A percentile compares a stretch with the other conserved stretches of the same genome.
These are phyloP conservation scores for Eutrema japonicum DNA, from an alignment of 345 rosid genomes.

Conservation along the genomic window DNA sequence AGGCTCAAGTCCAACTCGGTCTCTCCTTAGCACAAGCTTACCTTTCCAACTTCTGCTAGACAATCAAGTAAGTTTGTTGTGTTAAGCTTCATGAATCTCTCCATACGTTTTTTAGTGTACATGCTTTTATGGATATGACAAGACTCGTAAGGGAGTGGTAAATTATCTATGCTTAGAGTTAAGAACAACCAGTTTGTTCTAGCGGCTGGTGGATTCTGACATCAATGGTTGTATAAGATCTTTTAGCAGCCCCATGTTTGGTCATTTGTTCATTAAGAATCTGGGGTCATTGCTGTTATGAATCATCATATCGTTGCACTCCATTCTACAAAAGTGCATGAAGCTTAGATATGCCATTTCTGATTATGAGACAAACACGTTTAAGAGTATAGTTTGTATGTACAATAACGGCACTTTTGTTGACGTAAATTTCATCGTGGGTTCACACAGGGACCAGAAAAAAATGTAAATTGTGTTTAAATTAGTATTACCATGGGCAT, in stretches of 20 bases:
- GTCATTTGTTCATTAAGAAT: not conserved
- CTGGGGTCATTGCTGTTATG: not conserved
- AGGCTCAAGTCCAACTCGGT: conserved; percentile 72
- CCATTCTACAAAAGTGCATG: not conserved
- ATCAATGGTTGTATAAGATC: not conserved
- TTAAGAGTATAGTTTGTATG: not conserved
- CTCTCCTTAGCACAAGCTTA: conserved; percentile 73
- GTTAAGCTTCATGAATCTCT: not conserved
- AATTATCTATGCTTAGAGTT: not conserved
- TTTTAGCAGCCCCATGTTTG: not conserved
- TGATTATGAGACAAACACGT: not conserved
- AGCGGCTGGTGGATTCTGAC: not conserved
- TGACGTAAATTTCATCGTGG: not conserved
- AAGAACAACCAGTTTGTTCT: not conserved
- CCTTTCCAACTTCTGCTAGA: conserved; percentile 45
- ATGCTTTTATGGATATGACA: not conserved
- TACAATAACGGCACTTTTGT: not conserved
- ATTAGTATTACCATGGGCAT: not conserved
- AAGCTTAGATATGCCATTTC: not conserved
- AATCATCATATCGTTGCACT: not conserved
- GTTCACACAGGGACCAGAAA: not conserved
- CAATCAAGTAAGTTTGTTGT: conserved; percentile 16
- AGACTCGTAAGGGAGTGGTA: not conserved
- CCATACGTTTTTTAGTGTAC: not conserved
- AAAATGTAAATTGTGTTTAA: not conserved